Base-by-base conservation (phyloP, 345 rosid genomes). In the Murraya paniculata region DNA sequence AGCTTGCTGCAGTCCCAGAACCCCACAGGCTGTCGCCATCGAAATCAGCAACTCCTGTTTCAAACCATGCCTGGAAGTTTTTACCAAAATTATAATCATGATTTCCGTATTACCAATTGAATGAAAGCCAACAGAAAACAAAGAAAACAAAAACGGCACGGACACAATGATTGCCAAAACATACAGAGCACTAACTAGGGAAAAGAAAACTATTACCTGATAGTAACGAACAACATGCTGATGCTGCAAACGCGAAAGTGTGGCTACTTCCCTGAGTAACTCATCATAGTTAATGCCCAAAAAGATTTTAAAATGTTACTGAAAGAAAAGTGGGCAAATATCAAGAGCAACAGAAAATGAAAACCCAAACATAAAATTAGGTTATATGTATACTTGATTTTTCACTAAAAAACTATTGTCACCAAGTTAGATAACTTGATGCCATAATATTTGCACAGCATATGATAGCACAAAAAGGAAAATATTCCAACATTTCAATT, bases 151-250 rank as follows among this genome's bases (percentile, higher is more conserved):
- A 6, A 60, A 74, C 0, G 24, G 30, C 21, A 55, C 21, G 38
- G 33, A 55, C 30, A 16, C 45, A 75, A 56, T 28, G 78, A 56
- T 69, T 55, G 45, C 68, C 80, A 80, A 74, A 68, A 84, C 61
- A 66, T 71, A 77, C 62, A 73, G 62, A 61, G 31, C 27, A 61
- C 41, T 50, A 74, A 38, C 27, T 72, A 39, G 65, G 74, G 57
- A 73, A 58, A 60, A 67, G 60, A 75, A 65, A 41, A 56, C 59
- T 4, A 80, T 74, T 64, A 95, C 99, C 94, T 95, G 99, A 89
- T 93, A 95, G 84, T 95, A 95, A 56, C 99, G 99, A 68, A 95
- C 99, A 72, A 95, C 98, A 88, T 95, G 99, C n/a, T 87, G 97
- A 92, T 95, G 99, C 76, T 95, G 98, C 86, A 95, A 88, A 59